A percentile compares a stretch with the other conserved stretches of the same genome.
Evolutionary conservation across 2,329 filamentous ascomycete species (phyloP).

Genomic region (Neobulgaria alba): DNA sequence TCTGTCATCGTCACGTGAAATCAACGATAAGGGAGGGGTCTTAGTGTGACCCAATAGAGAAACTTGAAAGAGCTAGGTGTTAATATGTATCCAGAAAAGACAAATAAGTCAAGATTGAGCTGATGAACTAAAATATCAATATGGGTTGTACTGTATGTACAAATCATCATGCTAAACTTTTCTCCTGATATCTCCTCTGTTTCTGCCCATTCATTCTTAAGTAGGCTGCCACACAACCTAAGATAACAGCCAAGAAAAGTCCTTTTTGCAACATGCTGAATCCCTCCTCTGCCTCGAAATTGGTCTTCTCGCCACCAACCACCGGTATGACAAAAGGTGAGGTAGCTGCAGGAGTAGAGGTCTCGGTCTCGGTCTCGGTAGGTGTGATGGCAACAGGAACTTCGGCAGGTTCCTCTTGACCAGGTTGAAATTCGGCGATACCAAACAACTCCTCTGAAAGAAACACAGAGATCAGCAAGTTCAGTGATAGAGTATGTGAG

Average conservation of each 20-base stretch:
- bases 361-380: conserved; percentile 1
- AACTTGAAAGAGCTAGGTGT: too few species aligned
- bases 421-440: conserved; percentile 25
- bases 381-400: conserved; percentile 10
- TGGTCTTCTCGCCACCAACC: conserved; percentile 16
- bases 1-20: too few species aligned
- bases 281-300: conserved; percentile 22
- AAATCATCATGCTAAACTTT: conserved; percentile 25
- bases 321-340: conserved; percentile 17
- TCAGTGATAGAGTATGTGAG: conserved; percentile 4
- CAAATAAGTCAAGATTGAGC: too few species aligned
- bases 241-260: conserved; percentile 41
- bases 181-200: conserved; percentile 19
- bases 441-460: conserved; percentile 24
- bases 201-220: conserved; percentile 34
- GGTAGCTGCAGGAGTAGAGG: conserved; percentile 8
- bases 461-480: conserved; percentile 26
- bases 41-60: too few species aligned
- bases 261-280: conserved; percentile 42
- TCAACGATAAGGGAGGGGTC: too few species aligned
- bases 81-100: too few species aligned
- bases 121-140: too few species aligned
- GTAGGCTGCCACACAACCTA: conserved; percentile 38
- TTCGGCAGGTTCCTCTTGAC: conserved; percentile 21
- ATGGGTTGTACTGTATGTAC: too few species aligned